Percentiles rank a stretch among this genome's conserved stretches.
phyloP scores from a whole-genome alignment of 768 basidiomycete species.

The Candolleomyces aberdarensis region DNA sequence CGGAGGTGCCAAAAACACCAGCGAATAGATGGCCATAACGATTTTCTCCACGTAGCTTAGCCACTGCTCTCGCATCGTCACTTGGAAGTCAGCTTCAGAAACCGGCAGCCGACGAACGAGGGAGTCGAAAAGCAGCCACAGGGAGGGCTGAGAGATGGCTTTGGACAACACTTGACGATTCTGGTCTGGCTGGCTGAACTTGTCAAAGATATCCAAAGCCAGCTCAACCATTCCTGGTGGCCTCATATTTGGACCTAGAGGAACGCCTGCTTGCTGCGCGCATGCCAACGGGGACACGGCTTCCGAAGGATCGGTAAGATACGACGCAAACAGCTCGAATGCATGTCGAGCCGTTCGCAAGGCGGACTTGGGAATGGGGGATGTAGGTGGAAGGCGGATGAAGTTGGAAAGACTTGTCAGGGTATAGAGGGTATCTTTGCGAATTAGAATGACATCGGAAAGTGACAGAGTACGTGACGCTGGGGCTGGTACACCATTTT shows the following conservation, averaged over 20 bases:
- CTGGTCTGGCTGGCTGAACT: conserved; percentile 68
- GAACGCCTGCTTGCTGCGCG: conserved; percentile 51
- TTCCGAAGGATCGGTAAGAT: conserved; percentile 68
- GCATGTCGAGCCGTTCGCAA: conserved; percentile 51
- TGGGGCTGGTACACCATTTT: conserved; percentile 35
- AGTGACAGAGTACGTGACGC: conserved; percentile 62
- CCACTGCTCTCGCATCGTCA: conserved; percentile 64
- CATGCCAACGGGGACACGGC: conserved; percentile 58
- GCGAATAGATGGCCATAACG: conserved; percentile 79
- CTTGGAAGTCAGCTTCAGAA: conserved; percentile 67
- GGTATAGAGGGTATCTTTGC: conserved; percentile 74
- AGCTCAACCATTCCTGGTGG: conserved; percentile 65
- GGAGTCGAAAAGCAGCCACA: conserved; percentile 62
- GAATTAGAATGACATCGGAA: conserved; percentile 65
- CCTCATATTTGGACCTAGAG: conserved; percentile 36
- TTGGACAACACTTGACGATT: conserved; percentile 74
- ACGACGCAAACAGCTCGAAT: conserved; percentile 69
- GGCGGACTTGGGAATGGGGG: conserved; percentile 38
- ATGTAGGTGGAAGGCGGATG: conserved; percentile 44
- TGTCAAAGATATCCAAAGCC: conserved; percentile 85
- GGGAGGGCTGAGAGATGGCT: conserved; percentile 51
- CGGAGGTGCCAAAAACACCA: conserved; percentile 80
- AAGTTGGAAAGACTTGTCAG: conserved; percentile 57
- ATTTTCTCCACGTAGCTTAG: conserved; percentile 76
- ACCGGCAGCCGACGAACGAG: conserved; percentile 86